Base-by-base conservation (phyloP, 805 yeast genomes). In the Candida orba region DNA sequence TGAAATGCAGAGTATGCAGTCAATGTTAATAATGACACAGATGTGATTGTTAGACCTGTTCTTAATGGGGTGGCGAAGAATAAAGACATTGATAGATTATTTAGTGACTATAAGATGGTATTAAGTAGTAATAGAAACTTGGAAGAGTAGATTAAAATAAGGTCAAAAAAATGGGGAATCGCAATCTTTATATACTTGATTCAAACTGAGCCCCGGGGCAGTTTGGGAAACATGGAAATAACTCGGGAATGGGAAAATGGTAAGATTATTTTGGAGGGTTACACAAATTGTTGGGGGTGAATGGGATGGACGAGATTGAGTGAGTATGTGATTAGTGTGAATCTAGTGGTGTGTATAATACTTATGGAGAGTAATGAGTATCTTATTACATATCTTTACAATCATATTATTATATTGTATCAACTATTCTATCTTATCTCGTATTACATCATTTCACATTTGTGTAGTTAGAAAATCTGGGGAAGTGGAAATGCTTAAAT, bases 1-100 rank as follows among this genome's bases (percentile, higher is more conserved):
- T 57, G 51, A 27, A 46, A 34, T 6, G 51, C 35, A 35, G 59
- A 53, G 51, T 56, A 56, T 3, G 51, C 53, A 9, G 56, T 46
- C 33, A 56, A 49, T 6, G 50, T 49, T 22, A 50, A 45, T 6
- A 56, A 47, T 8, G 59, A 52, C 25, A 48, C 37, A 32, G 53
- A 51, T 9, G 52, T 31, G 33, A 44, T 18, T 9, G 45, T 30
- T 9, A 41, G 14, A 33, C 43, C 40, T 32, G 46, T 31, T 43
- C 33, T 43, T 18, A 43, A 33, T 27, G 40, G 41, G 35, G 40
- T 30, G 7, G 40, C 25, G 27, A 41, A 41, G 40, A 27, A 33
- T 34, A 37, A 22, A 25, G 45, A 27, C 38, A 35, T 33, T n/a
- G n/a, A n/a, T n/a, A n/a, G n/a, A n/a, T n/a, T n/a, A n/a, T n/a